These are phyloP conservation scores for Helotiales sp. DNA, from an alignment of 2,329 filamentous ascomycete species.

Conservation along the genomic window DNA sequence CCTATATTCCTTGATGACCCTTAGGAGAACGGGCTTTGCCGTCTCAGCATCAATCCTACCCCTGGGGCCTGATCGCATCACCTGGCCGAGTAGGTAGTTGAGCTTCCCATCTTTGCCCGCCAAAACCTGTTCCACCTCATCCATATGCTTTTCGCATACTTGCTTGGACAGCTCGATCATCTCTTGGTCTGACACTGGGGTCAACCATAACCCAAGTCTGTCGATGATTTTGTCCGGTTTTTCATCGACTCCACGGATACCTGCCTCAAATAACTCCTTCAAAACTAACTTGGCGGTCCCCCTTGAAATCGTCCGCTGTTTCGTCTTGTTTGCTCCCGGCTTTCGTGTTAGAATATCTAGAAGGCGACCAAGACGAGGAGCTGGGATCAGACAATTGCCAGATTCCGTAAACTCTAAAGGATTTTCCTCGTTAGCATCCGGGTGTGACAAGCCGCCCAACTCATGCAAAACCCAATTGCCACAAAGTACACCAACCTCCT, in stretches of 20 bases:
- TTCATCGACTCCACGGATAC: conserved; percentile 39
- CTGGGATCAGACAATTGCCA: conserved; percentile 29
- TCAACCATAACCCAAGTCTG: conserved; percentile 54
- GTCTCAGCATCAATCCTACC: conserved; percentile 61
- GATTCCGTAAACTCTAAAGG: conserved; percentile 25
- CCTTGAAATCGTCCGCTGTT: conserved; percentile 50
- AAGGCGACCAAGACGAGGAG: conserved; percentile 41
- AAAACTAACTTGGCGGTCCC: conserved; percentile 62
- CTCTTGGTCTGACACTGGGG: conserved; percentile 53
- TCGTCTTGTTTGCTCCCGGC: too few species aligned
- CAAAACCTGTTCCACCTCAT: conserved; percentile 59
- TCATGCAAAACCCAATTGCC: conserved; percentile 75
- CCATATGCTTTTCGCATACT: conserved; percentile 52
- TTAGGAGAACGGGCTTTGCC: conserved; percentile 54
- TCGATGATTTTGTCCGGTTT: conserved; percentile 53
- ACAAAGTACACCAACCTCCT: conserved; percentile 46
- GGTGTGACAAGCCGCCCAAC: conserved; percentile 65
- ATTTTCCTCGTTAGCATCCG: conserved; percentile 33
- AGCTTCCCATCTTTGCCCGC: conserved; percentile 65
- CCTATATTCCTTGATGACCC: conserved; percentile 40
- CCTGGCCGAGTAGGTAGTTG: conserved; percentile 68
- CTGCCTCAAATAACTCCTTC: conserved; percentile 46
- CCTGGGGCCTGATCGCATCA: conserved; percentile 61
- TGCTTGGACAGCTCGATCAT: conserved; percentile 54
- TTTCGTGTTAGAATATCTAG: conserved; percentile 44